Evolutionary conservation across 2,329 filamentous ascomycete species (phyloP), one percentile per base, ranked within the genome.

Genomic region (Cladophialophora chaetospira): DNA sequence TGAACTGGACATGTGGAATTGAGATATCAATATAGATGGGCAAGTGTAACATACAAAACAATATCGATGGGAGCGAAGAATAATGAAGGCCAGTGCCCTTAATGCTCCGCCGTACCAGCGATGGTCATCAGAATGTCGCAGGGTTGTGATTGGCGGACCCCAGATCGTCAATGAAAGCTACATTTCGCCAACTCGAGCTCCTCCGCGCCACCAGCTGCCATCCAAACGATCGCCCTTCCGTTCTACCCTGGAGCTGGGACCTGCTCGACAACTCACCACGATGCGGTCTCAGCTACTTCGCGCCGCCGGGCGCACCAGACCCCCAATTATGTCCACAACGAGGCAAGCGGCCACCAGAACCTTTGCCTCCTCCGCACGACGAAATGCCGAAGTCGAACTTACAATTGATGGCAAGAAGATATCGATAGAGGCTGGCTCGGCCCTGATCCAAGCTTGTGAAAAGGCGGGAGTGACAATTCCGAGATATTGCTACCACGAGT

Each of bases 401-500:
- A 99, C 93, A 71, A 86, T 97, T 81, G 93, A 99, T 85, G 94
- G 93, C 73, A 96, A 96, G 82, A 96, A 97, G 79, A 88, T 99
- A 55, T 96, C 91, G 63, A 91, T 99, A 74, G 91, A 97, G 89
- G 93, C 93, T 77, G 93, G 93, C 66, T 94, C 94, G 68, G 93
- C 94, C 71, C 84, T 99, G 70, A 99, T 99, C 74, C 94, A 99
- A 80, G 94, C 94, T 72, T 99, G 94, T 81, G 94, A 99, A 79
- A 97, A 99, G 81, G 94, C 93, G 65, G 94, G 94, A 71, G 84
- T 82, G 65, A 94, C 88, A 62, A 82, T 97, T 71, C 93, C 93
- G 67, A 91, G 92, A 90, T 97, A 96, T 78, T 97, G 93, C 79
- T 97, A 97, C 78, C 93, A 97, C 84, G 93, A 97, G 88, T 91